These are phyloP conservation scores for Phytophthora tubulina DNA, from an alignment of 352 stramenopile species.

Conservation along the genomic window DNA sequence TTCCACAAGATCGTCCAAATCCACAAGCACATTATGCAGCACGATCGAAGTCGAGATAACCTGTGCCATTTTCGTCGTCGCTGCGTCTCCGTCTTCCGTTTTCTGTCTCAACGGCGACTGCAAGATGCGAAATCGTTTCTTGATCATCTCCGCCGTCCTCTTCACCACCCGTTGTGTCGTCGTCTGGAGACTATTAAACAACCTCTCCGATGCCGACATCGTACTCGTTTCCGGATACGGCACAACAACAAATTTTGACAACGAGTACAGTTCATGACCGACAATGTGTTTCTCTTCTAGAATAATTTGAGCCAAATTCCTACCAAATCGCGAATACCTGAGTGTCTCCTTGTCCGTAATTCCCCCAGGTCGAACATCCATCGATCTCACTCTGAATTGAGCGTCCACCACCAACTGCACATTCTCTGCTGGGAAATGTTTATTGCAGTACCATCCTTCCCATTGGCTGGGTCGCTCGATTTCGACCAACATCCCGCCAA, in stretches of 20 bases:
- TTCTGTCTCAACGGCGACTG: constrained; percentile 28
- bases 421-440: constrained; percentile 34
- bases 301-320: constrained; percentile 21
- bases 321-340: constrained; percentile 29
- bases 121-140: constrained; percentile 34
- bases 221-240: constrained; percentile 23
- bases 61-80: constrained; percentile 36
- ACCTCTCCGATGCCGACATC: constrained; percentile 12
- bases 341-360: constrained; percentile 31
- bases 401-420: constrained; percentile 39
- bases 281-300: constrained; percentile 34
- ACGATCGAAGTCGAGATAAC: constrained; percentile 32
- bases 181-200: constrained; percentile 29
- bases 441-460: constrained; percentile 36
- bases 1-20: constrained; percentile 28
- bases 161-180: constrained; percentile 30
- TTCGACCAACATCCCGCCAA: constrained; percentile 35
- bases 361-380: constrained; percentile 33
- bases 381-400: constrained; percentile 29
- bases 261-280: constrained; percentile 24
- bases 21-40: constrained; percentile 32
- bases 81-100: constrained; percentile 32
- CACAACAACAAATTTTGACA: constrained; percentile 31
- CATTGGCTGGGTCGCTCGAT: constrained; percentile 27
- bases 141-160: constrained; percentile 31